Percentiles rank a stretch among this genome's conserved stretches.
These are phyloP conservation scores for Chenopodium album DNA, from an alignment of 148 eudicot genomes.

Conservation along the genomic window DNA sequence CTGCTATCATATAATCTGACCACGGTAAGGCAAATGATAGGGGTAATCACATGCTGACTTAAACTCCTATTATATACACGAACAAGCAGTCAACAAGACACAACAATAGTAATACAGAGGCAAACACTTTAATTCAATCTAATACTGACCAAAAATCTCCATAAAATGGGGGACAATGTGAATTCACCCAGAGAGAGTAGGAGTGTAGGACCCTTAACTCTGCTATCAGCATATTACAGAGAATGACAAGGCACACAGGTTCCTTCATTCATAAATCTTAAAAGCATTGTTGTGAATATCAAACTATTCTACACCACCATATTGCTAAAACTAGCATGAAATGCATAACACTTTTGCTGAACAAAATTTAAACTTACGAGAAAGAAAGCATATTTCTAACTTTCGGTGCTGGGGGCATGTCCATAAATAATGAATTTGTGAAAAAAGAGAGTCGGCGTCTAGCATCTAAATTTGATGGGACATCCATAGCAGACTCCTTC, in stretches of 20 bases:
- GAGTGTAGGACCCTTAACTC: background rate
- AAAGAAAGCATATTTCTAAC: conserved; percentile 99
- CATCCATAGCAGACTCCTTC: conserved; percentile 98
- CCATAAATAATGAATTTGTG: conserved; percentile 97
- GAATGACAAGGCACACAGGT: background rate
- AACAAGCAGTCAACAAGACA: background rate
- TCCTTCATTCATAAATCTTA: background rate
- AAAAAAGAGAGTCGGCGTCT: conserved; percentile 94
- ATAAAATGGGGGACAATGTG: background rate
- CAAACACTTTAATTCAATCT: too few species aligned
- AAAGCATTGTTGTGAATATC: background rate
- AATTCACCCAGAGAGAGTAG: background rate
- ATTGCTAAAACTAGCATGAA: background rate
- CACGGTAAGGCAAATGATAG: background rate
- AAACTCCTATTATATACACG: background rate
- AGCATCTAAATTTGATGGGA: conserved; percentile 95
- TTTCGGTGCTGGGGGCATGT: conserved; percentile 95
- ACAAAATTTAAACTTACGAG: conserved; percentile 57
- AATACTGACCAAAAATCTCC: background rate
- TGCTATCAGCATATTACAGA: background rate
- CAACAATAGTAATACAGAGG: background rate
- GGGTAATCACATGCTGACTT: background rate
- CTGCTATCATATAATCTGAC: background rate
- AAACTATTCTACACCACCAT: background rate
- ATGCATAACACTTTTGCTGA: too few species aligned